Evolutionary conservation across 192 early-diverging fungal genomes (phyloP), one percentile per base, ranked within the genome.

Genomic region (Gigaspora rosea): DNA sequence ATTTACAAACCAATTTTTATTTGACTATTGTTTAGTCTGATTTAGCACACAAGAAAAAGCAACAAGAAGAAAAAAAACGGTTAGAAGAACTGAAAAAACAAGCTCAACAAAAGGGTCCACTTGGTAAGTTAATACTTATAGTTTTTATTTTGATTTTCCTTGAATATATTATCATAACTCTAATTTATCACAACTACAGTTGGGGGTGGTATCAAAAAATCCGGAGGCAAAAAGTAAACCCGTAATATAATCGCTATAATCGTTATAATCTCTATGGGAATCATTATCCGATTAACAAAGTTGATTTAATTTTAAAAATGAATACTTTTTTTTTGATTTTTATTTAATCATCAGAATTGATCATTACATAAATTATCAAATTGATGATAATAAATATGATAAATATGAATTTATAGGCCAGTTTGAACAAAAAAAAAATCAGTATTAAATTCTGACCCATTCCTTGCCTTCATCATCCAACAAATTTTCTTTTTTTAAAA

Each of bases 61-160:
- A 93, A 77, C 86, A 87, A 80, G 94, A 94, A 78, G 91, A 92
- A 80, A 73, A 80, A 63, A 86, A 86, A 72, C 91, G 89, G 86
- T 80, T 94, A 47, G 92, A 93, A 86, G 90, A 86, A 64, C 79
- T 92, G 79, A 82, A 89, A 67, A 79, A 82, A 32, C 86, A 90
- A 80, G 92, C 89, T 32, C 79, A 81, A 47, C 82, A 84, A 74
- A 83, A 85, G 35, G 86, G 86, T 12, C 88, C 88, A 33, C 71
- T 91, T 33, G 71, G 83, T 85, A 82, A 78, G 83, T 82, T n/a
- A 7, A 16, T 49, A 10, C 15, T 79, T 49, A 56, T 63, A 46
- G 1, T 36, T 76, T 35, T 48, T 27, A 32, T 13, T 2, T 48
- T 69, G 4, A 10, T 9, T 27, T 6, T 50, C 15, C n/a, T 51